Evolutionary conservation across 192 early-diverging fungal genomes (phyloP).

Genomic region (Backusella circina): DNA sequence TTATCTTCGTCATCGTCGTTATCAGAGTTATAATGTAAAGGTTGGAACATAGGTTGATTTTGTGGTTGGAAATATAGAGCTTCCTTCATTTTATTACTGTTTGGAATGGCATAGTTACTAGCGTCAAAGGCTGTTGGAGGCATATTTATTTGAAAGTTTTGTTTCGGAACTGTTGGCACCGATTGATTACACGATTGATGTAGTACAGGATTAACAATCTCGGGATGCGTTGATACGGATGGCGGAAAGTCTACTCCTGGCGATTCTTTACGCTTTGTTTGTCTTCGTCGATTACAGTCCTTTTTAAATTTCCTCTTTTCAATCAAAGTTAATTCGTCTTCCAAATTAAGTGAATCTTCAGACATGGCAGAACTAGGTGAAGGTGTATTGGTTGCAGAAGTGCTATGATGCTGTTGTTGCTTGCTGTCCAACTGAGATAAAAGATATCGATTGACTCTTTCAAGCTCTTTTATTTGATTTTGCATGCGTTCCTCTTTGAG

Average conservation of each 20-base stretch:
- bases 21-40: background rate
- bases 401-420: background rate
- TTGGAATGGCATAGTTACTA: background rate
- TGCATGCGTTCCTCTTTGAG: constrained; percentile 20
- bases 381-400: background rate
- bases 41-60: background rate
- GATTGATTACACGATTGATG: constrained; percentile 1
- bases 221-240: background rate
- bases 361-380: background rate
- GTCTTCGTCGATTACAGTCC: background rate
- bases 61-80: background rate
- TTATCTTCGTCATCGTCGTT: constrained; percentile 10
- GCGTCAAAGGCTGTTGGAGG: background rate
- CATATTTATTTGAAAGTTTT: background rate
- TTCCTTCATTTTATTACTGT: background rate
- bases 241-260: background rate
- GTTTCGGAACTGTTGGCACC: background rate
- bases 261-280: background rate
- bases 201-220: background rate
- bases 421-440: constrained; percentile 7
- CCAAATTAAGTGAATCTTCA: background rate
- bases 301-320: background rate
- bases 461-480: constrained; percentile 18
- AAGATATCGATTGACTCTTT: constrained; percentile 10
- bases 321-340: background rate